Base-by-base conservation (phyloP, 768 basidiomycete species). In the Sistotremastrum suecicum region DNA sequence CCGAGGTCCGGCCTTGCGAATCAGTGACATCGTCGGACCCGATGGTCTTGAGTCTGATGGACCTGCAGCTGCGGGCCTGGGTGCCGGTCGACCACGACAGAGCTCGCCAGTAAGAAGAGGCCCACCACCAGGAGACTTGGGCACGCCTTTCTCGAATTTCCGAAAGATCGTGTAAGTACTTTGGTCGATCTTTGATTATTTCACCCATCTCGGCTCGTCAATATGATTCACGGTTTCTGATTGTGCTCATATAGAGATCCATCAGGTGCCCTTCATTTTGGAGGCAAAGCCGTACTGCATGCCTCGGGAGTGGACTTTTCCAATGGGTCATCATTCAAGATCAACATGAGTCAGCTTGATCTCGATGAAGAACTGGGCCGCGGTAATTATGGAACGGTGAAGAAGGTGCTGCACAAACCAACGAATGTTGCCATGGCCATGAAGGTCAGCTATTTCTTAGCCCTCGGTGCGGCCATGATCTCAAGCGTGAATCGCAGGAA, bases 361-460 rank as follows among this genome's bases (percentile, higher is more conserved):
- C 73, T 98, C 47, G 72, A 84, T 49, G 91, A 97, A 56, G 95
- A 98, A 62, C 75, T 98, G 44, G 95, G 95, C 34, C 81, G 80
- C 56, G 95, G 95, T 34, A 95, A 95, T 61, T 98, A 98, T 56
- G 95, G 95, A 38, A 94, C 91, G 2, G 95, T 99, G 3, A 91
- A 92, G 69, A 88, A 85, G 60, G 94, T 97, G 1, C 67, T 89
- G 34, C 94, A 98, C 59, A 85, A 76, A 49, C 92, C 92, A 3
- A 97, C 89, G 6, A 92, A 91, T 45, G 89, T 97, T 39, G 75
- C 75, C 48, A 97, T 99, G 92, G 94, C 94, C 8, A 94, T 98
- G 90, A 99, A 99, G 81, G 94, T 92, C 44, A 42, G 68, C 57
- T 41, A 8, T 5, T 20, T 28, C 34, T 10, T 28, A 28, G 39